phyloP scores from a whole-genome alignment of 371 early-diverging fungal genomes.

The Choanephora cucurbitarum region DNA sequence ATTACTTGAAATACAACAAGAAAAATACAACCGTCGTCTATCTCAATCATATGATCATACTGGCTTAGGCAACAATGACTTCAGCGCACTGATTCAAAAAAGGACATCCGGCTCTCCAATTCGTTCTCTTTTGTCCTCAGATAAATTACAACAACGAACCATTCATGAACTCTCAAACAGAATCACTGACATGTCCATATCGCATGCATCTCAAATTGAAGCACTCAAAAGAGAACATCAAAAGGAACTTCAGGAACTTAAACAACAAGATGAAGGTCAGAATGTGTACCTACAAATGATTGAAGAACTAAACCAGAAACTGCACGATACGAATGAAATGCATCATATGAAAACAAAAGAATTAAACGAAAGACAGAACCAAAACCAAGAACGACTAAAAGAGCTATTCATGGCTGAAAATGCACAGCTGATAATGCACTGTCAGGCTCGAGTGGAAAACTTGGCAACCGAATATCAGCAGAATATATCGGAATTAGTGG shows the following conservation, averaged over 20 bases:
- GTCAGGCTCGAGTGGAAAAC: slow-evolving; percentile 35
- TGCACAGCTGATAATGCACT: slow-evolving; percentile 28
- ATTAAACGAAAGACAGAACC: slow-evolving; percentile 9
- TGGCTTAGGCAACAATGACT: slow-evolving; percentile 15
- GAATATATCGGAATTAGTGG: slow-evolving; percentile 21
- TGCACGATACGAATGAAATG: not conserved
- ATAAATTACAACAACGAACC: slow-evolving; percentile 4
- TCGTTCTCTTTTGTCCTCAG: not conserved
- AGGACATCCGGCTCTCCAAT: not conserved
- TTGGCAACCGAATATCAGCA: slow-evolving; percentile 30
- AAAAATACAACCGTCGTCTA: slow-evolving; percentile 28
- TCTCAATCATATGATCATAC: slow-evolving; percentile 25
- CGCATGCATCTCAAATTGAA: not conserved
- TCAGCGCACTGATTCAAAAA: slow-evolving; percentile 1
- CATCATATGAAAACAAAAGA: not conserved
- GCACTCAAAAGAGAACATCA: not conserved
- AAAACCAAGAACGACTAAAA: slow-evolving; percentile 8
- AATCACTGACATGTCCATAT: not conserved
- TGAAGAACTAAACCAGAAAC: not conserved
- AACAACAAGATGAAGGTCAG: slow-evolving; percentile 4
- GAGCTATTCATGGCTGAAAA: slow-evolving; percentile 30
- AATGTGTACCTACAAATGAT: not conserved
- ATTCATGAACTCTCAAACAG: slow-evolving; percentile 18
- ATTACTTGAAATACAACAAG: slow-evolving; percentile 22
- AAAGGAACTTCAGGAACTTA: not conserved